Evolutionary conservation across 2,329 filamentous ascomycete genomes (phyloP).

Genomic region (Fusarium newnesense): DNA sequence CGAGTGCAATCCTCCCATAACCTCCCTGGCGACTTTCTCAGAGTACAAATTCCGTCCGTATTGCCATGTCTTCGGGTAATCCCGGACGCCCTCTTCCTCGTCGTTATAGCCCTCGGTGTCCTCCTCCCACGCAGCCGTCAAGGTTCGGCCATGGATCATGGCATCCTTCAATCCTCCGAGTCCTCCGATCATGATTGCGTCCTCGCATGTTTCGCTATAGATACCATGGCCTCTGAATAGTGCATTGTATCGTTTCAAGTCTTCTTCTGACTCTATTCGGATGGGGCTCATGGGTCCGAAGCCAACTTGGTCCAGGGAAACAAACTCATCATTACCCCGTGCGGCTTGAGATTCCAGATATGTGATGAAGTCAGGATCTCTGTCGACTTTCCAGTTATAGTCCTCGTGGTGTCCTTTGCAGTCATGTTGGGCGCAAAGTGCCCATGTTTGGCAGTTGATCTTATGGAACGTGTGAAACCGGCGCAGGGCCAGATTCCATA

Average conservation of each 20-base stretch:
- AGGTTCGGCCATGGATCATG: neutral
- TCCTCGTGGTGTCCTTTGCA: neutral
- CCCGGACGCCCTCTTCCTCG: too few species aligned
- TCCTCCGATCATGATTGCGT: neutral
- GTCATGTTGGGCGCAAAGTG: neutral
- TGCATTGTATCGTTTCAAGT: accelerated
- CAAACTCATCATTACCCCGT: neutral
- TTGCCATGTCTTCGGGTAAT: too few species aligned
- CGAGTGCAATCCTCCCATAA: neutral
- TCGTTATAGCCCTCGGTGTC: too few species aligned
- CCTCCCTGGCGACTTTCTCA: neutral
- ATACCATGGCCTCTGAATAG: neutral
- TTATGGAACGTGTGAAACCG: neutral
- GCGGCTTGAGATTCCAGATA: neutral
- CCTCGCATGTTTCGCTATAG: accelerated
- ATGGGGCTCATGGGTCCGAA: neutral
- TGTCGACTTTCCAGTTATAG: neutral
- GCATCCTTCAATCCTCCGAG: neutral
- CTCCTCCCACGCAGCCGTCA: accelerated
- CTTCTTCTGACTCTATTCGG: accelerated
- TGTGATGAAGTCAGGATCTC: accelerated
- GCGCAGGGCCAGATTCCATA: neutral
- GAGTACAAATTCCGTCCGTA: neutral
- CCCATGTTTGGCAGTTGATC: neutral
- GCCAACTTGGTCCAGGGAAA: neutral